Base-by-base conservation (phyloP, 306 rosid genomes). In the Pueraria montana region DNA sequence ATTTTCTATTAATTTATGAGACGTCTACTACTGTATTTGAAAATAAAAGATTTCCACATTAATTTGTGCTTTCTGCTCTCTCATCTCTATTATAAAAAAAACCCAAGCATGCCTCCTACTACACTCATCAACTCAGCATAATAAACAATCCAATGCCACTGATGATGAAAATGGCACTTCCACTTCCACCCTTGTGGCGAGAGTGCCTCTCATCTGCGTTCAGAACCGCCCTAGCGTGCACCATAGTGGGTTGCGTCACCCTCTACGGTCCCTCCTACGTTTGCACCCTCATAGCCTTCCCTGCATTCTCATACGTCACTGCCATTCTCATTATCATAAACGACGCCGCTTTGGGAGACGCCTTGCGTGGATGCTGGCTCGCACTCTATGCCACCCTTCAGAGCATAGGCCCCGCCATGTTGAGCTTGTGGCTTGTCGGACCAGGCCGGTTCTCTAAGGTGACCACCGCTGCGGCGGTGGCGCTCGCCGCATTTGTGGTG, bases 281-380 rank as follows among this genome's bases (percentile, higher is more conserved):
- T 70, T 87, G 50, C 7, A 61, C 13, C 82, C 86, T 85, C 21
- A 64, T 86, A 30, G 48, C 91, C 32, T 92, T 92, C 71, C 95
- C 94, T 0, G 93, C 98, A 23, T 91, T 92, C 84, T 92, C 97
- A 0, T 94, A 90, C 48, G 91, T 88, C n/a, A 83, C 93, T 0
- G 91, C 83, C 4, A 86, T 92, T 17, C 91, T 92, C 81, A 55
- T 92, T 9, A 87, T 73, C 59, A 61, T 36, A 32, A 87, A 89
- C 12, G 84, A 88, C 45, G 93, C 94, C 2, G 78, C 92, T 6
- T 72, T 94, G 0, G 98, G 98, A 0, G 89, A 94, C 89, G 40
- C 90, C 1, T 20, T 94, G 4, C 86, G 84, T 2, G 89, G 87
- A 11, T 83, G 84, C 61, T 86, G 91, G 84, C 88, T 94, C 1